phyloP scores from a whole-genome alignment of 2,329 filamentous ascomycete genomes.

The Aureobasidium uvarum region DNA sequence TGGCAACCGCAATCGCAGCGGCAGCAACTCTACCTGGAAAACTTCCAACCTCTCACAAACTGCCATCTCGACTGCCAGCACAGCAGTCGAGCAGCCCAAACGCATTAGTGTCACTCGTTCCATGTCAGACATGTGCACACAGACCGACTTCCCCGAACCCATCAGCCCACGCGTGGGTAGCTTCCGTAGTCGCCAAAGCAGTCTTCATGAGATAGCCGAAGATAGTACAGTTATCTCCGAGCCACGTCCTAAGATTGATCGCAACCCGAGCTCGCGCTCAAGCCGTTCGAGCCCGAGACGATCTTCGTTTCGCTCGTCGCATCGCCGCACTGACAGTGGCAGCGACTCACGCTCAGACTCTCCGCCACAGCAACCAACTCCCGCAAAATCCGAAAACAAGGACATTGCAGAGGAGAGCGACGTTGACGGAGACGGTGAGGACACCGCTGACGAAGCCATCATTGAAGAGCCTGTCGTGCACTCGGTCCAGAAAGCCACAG shows the following conservation, averaged over 20 bases:
- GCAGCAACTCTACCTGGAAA: constrained; percentile 65
- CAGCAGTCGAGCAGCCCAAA: constrained; percentile 6
- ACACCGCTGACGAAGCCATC: constrained; percentile 53
- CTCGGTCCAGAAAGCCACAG: constrained; percentile 59
- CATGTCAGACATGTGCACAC: constrained; percentile 64
- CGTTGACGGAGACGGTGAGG: constrained; percentile 48
- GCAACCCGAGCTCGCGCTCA: constrained; percentile 17
- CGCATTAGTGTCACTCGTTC: constrained; percentile 35
- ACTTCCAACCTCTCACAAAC: constrained; percentile 62
- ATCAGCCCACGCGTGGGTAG: constrained; percentile 28
- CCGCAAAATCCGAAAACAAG: constrained; percentile 21
- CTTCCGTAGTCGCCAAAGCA: constrained; percentile 27
- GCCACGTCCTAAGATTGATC: constrained; percentile 9
- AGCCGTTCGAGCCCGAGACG: constrained; percentile 13
- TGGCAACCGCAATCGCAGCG: constrained; percentile 50
- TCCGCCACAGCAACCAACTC: constrained; percentile 6
- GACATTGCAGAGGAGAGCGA: constrained; percentile 41
- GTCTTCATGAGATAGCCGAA: constrained; percentile 41
- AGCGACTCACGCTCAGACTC: constrained; percentile 19
- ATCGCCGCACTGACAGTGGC: constrained; percentile 6
- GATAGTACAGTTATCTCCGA: constrained; percentile 18
- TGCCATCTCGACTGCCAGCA: constrained; percentile 58
- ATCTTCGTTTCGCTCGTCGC: constrained; percentile 18
- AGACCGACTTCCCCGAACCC: constrained; percentile 48
- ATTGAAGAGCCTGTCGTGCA: constrained; percentile 66